These are phyloP conservation scores for Verticillium klebahnii DNA, from an alignment of 2,329 filamentous ascomycete species.

Conservation along the genomic window DNA sequence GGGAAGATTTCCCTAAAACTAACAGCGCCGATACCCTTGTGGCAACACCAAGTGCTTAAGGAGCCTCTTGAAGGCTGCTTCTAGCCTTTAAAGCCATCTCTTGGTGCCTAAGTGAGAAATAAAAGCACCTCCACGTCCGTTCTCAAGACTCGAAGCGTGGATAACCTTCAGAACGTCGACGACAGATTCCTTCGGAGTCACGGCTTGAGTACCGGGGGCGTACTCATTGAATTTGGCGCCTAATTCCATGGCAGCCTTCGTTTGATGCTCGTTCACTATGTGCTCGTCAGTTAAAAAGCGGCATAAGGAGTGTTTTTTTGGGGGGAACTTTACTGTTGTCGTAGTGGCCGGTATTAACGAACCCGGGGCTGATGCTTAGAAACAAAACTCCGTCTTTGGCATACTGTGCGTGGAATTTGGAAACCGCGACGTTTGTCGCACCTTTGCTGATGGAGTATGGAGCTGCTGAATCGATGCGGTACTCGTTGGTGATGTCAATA, in stretches of 20 bases:
- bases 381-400: conserved; percentile 46
- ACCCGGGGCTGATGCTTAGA: conserved; percentile 44
- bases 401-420: conserved; percentile 49
- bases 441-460: conserved; percentile 47
- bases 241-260: conserved; percentile 14
- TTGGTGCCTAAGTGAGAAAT: conserved; percentile 50
- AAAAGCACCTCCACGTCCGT: conserved; percentile 43
- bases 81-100: neutral
- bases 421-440: conserved; percentile 45
- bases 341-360: conserved; percentile 38
- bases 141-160: conserved; percentile 34
- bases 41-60: too few species aligned
- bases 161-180: conserved; percentile 27
- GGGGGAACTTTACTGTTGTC: conserved; percentile 18
- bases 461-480: conserved; percentile 24
- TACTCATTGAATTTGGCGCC: conserved; percentile 26
- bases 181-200: conserved; percentile 29
- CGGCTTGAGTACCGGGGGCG: conserved; percentile 32
- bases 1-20: too few species aligned
- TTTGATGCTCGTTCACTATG: conserved; percentile 17
- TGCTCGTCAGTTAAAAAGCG: conserved; percentile 11
- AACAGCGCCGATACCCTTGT: too few species aligned
- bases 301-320: neutral
- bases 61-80: too few species aligned
- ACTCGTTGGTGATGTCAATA: conserved; percentile 31